phyloP scores from a whole-genome alignment of 2,329 filamentous ascomycete species.

The Pseudohalonectria lignicola region DNA sequence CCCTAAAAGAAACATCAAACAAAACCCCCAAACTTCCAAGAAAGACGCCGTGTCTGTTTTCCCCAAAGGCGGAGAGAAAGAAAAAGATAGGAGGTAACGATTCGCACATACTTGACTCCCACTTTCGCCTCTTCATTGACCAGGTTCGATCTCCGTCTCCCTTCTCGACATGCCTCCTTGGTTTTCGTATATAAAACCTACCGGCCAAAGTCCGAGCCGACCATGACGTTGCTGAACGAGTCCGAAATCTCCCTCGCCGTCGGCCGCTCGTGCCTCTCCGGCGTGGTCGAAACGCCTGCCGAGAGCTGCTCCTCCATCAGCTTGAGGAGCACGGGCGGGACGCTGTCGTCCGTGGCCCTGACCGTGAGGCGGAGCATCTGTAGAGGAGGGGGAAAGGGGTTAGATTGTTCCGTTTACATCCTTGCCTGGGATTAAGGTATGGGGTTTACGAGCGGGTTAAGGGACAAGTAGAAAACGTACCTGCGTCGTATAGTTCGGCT shows the following conservation, averaged over 20 bases:
- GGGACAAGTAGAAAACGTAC: constrained; percentile 38
- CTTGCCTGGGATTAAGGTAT: constrained; percentile 9
- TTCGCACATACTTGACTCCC: no score
- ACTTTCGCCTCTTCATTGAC: no score
- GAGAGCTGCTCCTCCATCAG: constrained; percentile 78
- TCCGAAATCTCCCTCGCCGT: constrained; percentile 41
- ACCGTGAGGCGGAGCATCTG: constrained; percentile 96
- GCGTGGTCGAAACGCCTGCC: constrained; percentile 30
- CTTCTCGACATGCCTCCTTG: no score
- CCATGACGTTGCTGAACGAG: constrained; percentile 45
- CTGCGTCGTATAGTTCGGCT: constrained; percentile 87
- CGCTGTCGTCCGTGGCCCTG: constrained; percentile 81
- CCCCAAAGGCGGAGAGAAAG: no score
- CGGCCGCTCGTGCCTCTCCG: constrained; percentile 27
- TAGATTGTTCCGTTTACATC: constrained; percentile 4
- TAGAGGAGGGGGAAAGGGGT: background rate
- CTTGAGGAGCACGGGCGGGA: constrained; percentile 70
- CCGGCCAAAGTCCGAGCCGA: no score
- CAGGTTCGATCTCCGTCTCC: no score
- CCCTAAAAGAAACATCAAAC: no score
- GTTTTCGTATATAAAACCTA: no score
- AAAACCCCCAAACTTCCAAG: no score
- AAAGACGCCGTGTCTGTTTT: no score
- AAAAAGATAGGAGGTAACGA: no score
- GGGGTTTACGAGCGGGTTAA: background rate